These are phyloP conservation scores for Saitozyma podzolica DNA, from an alignment of 768 basidiomycete species.

Conservation along the genomic window DNA sequence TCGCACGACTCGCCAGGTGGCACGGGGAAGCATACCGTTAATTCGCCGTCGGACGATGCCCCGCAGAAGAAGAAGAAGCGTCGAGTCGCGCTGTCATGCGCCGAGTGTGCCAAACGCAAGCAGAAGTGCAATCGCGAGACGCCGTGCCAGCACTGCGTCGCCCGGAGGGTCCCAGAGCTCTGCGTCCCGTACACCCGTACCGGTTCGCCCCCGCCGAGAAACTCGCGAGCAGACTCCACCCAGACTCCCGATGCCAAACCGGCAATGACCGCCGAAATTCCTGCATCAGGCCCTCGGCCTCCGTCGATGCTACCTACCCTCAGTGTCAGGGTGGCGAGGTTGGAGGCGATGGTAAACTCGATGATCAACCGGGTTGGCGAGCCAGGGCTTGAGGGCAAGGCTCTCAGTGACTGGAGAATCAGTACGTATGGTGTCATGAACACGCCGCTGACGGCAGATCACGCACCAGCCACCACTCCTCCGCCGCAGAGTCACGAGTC, in stretches of 20 bases:
- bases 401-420: constrained; percentile 39
- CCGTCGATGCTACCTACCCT: constrained; percentile 30
- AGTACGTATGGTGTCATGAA: constrained; percentile 24
- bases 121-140: constrained; percentile 45
- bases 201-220: constrained; percentile 16
- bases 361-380: constrained; percentile 34
- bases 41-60: background rate
- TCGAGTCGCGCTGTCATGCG: constrained; percentile 46
- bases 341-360: constrained; percentile 44
- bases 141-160: constrained; percentile 45
- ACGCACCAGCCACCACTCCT: constrained; percentile 36
- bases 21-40: background rate
- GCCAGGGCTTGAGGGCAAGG: constrained; percentile 34
- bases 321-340: constrained; percentile 32
- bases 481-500: constrained; percentile 10
- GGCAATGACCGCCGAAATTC: constrained; percentile 6
- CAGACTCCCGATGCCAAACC: background rate
- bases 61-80: constrained; percentile 48
- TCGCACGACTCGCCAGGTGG: background rate
- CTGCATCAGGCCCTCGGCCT: background rate
- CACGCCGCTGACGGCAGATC: constrained; percentile 18
- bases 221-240: too few relatives aligned
- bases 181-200: constrained; percentile 21
- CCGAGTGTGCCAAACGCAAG: constrained; percentile 49
- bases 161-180: constrained; percentile 22